Base-by-base conservation (phyloP, 257 asterid genomes). In the Capsicum chinense region DNA sequence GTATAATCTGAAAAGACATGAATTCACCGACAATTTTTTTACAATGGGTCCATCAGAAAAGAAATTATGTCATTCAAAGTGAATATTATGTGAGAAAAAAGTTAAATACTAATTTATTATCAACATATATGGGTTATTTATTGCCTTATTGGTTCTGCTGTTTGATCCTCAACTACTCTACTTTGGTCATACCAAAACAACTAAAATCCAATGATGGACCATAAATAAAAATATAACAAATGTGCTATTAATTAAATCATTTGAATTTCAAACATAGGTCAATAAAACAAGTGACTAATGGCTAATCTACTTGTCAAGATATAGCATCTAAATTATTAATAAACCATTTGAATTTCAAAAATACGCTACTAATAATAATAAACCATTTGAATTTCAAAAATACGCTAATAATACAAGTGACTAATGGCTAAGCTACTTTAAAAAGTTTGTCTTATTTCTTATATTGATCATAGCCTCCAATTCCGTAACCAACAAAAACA, bases 251-350 rank as follows among this genome's bases (percentile, higher is more conserved):
- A 7, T 76, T 26, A 76, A 76, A 52, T 35, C 63, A 76, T 21
- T 76, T 76, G 63, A 52, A 76, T 76, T 76, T 76, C 26, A 52
- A 76, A 76, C 44, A 26, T 52, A 21, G 63, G 81, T 76, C 60
- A 50, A 52, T 13, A 76, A 13, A 76, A 52, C 62, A 76, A 76
- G n/a, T 26, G 62, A 9, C 21, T 6, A 74, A 50, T 74, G 81
- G 81, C 62, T 52, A 52, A 52, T 76, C 14, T 52, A 76, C 81
- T 76, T 19, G 60, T 52, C 14, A 50, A 76, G 13, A 73, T 11
- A 19, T 19, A 14, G 21, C 8, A 7, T 50, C 62, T 50, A 50
- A 74, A 26, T 76, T 76, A 76, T 26, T 26, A 26, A 26, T 26
- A 26, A 26, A 26, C 33, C 33, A 26, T 26, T 26, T 26, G 33